Evolutionary conservation across 1,139 yeast species (phyloP).

Genomic region (Candida dubliniensis): DNA sequence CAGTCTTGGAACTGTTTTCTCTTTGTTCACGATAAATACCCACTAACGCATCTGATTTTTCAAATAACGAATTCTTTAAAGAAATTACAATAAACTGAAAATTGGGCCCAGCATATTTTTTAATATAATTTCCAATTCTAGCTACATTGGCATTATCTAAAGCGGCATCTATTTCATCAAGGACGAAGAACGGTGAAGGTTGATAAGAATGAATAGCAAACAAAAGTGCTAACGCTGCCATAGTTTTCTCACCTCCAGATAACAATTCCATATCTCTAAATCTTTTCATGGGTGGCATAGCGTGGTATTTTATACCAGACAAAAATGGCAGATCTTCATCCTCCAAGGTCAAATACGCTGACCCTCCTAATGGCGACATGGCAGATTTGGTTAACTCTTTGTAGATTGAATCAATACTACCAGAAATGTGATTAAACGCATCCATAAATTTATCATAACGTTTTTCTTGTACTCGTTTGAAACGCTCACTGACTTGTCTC

Average conservation of each 20-base stretch:
- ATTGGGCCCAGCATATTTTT: conserved; percentile 70
- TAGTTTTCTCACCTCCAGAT: conserved; percentile 96
- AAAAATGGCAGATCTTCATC: conserved; percentile 88
- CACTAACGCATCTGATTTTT: conserved; percentile 85
- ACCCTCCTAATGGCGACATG: conserved; percentile 81
- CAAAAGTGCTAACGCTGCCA: conserved; percentile 89
- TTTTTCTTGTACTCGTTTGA: conserved; percentile 57
- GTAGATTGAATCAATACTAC: conserved; percentile 74
- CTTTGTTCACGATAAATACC: conserved; percentile 90
- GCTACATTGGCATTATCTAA: conserved; percentile 87
- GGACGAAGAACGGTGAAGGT: conserved; percentile 93
- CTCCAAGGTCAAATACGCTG: conserved; percentile 84
- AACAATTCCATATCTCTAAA: conserved; percentile 90
- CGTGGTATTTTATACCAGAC: conserved; percentile 84
- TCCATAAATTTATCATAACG: conserved; percentile 64
- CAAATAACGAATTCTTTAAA: conserved; percentile 82
- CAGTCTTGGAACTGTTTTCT: conserved; percentile 71
- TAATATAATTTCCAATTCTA: conserved; percentile 80
- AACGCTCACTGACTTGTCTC: conserved; percentile 52
- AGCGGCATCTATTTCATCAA: conserved; percentile 98
- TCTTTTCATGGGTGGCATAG: conserved; percentile 95
- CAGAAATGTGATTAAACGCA: conserved; percentile 77
- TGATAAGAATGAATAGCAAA: conserved; percentile 90
- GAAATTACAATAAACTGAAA: conserved; percentile 95
- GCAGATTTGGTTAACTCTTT: conserved; percentile 77